Evolutionary conservation across 306 rosid species (phyloP).

Genomic region (Lotus japonicus): DNA sequence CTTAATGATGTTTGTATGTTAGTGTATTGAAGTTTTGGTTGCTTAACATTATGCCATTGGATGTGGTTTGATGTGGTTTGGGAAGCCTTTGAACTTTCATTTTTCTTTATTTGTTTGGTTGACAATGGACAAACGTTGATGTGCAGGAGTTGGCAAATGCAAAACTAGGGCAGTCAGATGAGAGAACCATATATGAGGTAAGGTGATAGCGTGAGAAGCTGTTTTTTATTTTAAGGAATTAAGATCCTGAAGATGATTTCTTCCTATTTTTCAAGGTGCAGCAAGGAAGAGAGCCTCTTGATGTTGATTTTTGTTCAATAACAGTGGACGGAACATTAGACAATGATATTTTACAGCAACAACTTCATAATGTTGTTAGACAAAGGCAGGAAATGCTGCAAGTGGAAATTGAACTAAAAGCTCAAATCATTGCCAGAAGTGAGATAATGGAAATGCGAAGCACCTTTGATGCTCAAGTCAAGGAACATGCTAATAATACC

Average conservation of each 20-base stretch:
- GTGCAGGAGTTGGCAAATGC: slow-evolving; percentile 61
- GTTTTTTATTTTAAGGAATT: slow-evolving; percentile 20
- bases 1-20: background rate
- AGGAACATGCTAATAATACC: slow-evolving; percentile 64
- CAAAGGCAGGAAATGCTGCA: slow-evolving; percentile 77
- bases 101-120: background rate
- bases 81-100: background rate
- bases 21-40: background rate
- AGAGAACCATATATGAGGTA: slow-evolving; percentile 94
- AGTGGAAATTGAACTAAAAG: slow-evolving; percentile 74
- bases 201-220: slow-evolving; percentile 31
- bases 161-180: slow-evolving; percentile 74
- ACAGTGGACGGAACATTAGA: slow-evolving; percentile 67
- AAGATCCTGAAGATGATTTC: slow-evolving; percentile 41
- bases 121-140: slow-evolving; percentile 16
- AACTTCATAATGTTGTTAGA: slow-evolving; percentile 54
- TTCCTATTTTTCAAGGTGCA: slow-evolving; percentile 75
- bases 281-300: slow-evolving; percentile 91
- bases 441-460: slow-evolving; percentile 69
- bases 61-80: background rate
- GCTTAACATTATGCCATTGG: background rate
- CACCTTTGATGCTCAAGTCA: slow-evolving; percentile 69
- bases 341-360: slow-evolving; percentile 63
- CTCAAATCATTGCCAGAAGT: slow-evolving; percentile 78
- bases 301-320: slow-evolving; percentile 80